A percentile compares a stretch with the other conserved stretches of the same genome.
Evolutionary conservation across 1,284 basidiomycete genomes (phyloP).

Genomic region (Moesziomyces sp.): DNA sequence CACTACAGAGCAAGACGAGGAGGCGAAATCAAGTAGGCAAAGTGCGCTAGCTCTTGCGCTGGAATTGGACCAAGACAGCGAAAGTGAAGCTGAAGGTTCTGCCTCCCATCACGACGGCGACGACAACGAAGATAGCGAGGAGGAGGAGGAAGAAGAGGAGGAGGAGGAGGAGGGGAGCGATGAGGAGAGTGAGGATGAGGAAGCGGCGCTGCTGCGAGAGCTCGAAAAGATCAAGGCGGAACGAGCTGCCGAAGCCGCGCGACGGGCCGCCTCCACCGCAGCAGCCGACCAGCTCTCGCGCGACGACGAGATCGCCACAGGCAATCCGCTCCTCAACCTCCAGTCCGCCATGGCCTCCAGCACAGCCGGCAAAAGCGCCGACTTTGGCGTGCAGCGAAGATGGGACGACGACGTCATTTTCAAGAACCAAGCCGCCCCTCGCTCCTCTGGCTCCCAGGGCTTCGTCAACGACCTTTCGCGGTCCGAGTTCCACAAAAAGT

Average conservation of each 20-base stretch:
- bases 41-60: conserved; percentile 13
- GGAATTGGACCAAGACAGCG: conserved; percentile 22
- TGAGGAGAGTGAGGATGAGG: conserved; percentile 52
- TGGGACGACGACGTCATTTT: conserved; percentile 68
- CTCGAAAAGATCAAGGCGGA: conserved; percentile 64
- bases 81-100: neutral
- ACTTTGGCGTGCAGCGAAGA: conserved; percentile 53
- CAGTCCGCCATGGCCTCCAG: conserved; percentile 36
- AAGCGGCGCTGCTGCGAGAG: conserved; percentile 55
- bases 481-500: conserved; percentile 65
- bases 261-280: conserved; percentile 12
- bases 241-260: conserved; percentile 50
- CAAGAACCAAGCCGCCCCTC: conserved; percentile 62
- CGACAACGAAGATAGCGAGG: conserved; percentile 13
- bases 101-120: conserved; percentile 23
- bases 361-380: neutral
- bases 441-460: conserved; percentile 19
- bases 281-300: conserved; percentile 25
- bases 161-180: conserved; percentile 15
- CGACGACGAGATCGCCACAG: conserved; percentile 61
- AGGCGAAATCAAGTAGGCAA: conserved; percentile 21
- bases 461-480: conserved; percentile 66
- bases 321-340: conserved; percentile 64
- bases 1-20: conserved; percentile 1
- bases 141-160: neutral